Evolutionary conservation across 2,329 filamentous ascomycete genomes (phyloP), one percentile per base, ranked within the genome.

Genomic region (Alternaria gaisen): DNA sequence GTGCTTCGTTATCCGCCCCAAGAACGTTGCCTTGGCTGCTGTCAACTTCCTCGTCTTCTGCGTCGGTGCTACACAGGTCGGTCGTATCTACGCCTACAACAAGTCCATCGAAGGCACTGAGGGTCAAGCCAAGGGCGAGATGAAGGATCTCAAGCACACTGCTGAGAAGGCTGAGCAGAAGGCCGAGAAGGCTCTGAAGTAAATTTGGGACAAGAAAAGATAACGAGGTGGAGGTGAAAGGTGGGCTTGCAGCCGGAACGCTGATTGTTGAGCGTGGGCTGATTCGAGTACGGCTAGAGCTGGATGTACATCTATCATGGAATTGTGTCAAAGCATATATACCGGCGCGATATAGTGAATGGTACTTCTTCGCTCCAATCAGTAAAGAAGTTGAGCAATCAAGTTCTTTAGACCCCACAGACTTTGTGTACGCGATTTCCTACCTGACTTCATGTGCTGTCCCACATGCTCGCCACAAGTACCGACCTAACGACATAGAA

Each of bases 41-140:
- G 95, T 98, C 78, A 99, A 99, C 88, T 97, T 97, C 87, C 96
- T 97, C 86, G 91, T 99, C 72, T 94, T 91, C 73, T 83, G 90
- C 69, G 94, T 97, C 65, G 95, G 95, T 72, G 83, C 92, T 60
- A 86, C 92, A 68, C 95, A 99, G 85, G 85, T 92, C 68, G 83
- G 83, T 68, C 90, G 95, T 73, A 97, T 98, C 75, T 80, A 88
- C 70, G 57, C 87, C 73, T 90, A 89, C 79, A 84, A 90, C 71
- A 80, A 83, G 67, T 85, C 84, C 62, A 80, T 89, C 75, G 89
- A 92, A 82, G 66, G 63, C 11, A 76, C 75, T 7, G 79, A 78
- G 26, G 73, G 77, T 32, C 74, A 82, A 70, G 79, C 74, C 12
- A 75, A 76, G 69, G 67, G 68, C 26, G 77, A 80, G 67, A 72